These are phyloP conservation scores for Podaxis sp. DNA, from an alignment of 768 basidiomycete species.

Conservation along the genomic window DNA sequence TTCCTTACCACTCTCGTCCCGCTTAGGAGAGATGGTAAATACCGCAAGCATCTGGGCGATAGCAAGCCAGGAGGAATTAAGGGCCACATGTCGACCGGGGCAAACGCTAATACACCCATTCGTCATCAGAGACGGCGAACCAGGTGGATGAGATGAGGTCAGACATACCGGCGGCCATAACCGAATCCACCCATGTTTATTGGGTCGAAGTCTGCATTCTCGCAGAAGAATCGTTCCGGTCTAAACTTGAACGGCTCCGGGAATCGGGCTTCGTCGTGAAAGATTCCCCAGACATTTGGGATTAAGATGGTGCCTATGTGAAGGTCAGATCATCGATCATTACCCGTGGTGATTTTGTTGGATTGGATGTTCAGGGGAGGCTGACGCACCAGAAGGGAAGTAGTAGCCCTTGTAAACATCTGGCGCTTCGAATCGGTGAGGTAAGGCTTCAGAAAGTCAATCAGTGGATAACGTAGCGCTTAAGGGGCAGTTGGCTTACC, in stretches of 20 bases:
- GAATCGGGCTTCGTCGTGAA: constrained; percentile 50
- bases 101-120: background rate
- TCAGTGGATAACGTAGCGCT: background rate
- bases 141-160: background rate
- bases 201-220: constrained; percentile 20
- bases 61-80: background rate
- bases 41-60: background rate
- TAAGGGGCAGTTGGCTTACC: constrained; percentile 22
- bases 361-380: background rate
- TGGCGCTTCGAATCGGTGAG: constrained; percentile 30
- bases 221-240: constrained; percentile 52
- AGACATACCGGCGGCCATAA: constrained; percentile 30
- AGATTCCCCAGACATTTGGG: constrained; percentile 37
- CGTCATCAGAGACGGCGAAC: background rate
- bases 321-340: background rate
- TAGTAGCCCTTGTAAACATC: constrained; percentile 29
- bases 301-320: constrained; percentile 24
- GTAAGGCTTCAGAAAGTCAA: constrained; percentile 24
- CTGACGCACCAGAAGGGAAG: constrained; percentile 22
- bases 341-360: background rate
- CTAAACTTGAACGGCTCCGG: constrained; percentile 50
- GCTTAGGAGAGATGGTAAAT: background rate
- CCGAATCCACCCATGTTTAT: constrained; percentile 27
- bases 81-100: background rate
- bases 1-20: background rate